Evolutionary conservation across 768 basidiomycete species (phyloP).

Genomic region (Atractiella rhizophila): DNA sequence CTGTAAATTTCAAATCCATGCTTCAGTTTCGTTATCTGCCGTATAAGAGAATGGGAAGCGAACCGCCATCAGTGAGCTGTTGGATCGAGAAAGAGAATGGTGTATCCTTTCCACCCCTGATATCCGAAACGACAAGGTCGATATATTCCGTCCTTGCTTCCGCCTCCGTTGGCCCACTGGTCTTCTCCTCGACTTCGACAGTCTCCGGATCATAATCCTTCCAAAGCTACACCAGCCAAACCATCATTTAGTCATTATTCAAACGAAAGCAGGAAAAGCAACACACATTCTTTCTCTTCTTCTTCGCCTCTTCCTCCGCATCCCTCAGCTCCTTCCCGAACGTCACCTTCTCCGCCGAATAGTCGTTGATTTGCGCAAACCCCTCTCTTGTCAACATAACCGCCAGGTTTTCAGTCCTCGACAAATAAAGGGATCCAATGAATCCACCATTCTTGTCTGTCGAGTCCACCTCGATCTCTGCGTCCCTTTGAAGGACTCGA

Average conservation of each 20-base stretch:
- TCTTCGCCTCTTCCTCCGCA: slow-evolving; percentile 73
- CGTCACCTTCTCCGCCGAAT: slow-evolving; percentile 55
- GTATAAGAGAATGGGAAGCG: slow-evolving; percentile 5
- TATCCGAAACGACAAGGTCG: slow-evolving; percentile 75
- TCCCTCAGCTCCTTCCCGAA: slow-evolving; percentile 58
- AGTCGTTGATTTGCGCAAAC: slow-evolving; percentile 60
- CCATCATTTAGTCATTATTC: background rate
- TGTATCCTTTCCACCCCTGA: slow-evolving; percentile 38
- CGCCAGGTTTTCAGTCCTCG: slow-evolving; percentile 68
- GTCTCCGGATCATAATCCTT: slow-evolving; percentile 44
- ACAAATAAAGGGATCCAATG: slow-evolving; percentile 28
- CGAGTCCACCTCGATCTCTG: slow-evolving; percentile 71
- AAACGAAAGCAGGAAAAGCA: background rate
- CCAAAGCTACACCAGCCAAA: slow-evolving; percentile 60
- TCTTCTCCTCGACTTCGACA: background rate
- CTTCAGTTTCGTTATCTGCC: no score
- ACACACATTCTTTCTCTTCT: slow-evolving; percentile 46
- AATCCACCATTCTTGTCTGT: slow-evolving; percentile 79
- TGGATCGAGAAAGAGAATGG: slow-evolving; percentile 72
- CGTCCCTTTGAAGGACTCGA: slow-evolving; percentile 77
- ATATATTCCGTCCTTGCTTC: slow-evolving; percentile 47
- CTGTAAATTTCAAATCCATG: slow-evolving; percentile 26
- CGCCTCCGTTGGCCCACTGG: slow-evolving; percentile 18
- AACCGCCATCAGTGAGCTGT: slow-evolving; percentile 70
- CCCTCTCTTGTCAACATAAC: slow-evolving; percentile 63